Evolutionary conservation across 257 asterid species (phyloP).

Genomic region (Cruciata laevipes): DNA sequence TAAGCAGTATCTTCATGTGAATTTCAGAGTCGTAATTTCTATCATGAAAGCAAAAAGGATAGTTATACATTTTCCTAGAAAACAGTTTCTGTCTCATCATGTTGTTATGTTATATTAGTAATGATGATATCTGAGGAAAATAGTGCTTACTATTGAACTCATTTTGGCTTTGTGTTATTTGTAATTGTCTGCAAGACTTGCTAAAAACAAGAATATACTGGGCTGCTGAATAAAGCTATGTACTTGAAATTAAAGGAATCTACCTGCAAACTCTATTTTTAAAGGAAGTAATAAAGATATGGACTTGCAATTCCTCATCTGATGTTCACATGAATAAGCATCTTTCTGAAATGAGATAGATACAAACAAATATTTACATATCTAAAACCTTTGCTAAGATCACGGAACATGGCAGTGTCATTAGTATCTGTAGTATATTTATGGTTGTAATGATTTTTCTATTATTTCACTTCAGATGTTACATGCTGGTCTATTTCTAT

Average conservation of each 20-base stretch:
- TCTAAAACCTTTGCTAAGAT: not conserved
- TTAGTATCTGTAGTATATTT: no score
- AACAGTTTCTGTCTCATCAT: not conserved
- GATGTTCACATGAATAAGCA: not conserved
- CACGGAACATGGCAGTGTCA: not conserved
- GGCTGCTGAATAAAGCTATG: not conserved
- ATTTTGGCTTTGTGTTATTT: not conserved
- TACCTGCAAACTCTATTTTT: not conserved
- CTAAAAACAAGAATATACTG: not conserved
- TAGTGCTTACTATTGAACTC: not conserved
- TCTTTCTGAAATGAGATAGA: not conserved
- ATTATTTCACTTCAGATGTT: not conserved
- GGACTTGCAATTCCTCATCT: slow-evolving; percentile 5
- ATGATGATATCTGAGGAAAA: not conserved
- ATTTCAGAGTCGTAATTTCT: not conserved
- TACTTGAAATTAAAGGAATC: not conserved
- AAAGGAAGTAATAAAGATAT: no score
- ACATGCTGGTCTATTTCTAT: not conserved
- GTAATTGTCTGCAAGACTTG: not conserved
- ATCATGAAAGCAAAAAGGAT: not conserved
- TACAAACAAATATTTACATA: not conserved
- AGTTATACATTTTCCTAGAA: not conserved
- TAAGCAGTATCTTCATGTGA: slow-evolving; percentile 2
- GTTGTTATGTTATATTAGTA: not conserved
- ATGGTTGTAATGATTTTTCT: not conserved